A percentile compares a stretch with the other conserved stretches of the same genome.
These are phyloP conservation scores for Aspergillus bertholletiae DNA, from an alignment of 495 filamentous ascomycete species.

Conservation along the genomic window DNA sequence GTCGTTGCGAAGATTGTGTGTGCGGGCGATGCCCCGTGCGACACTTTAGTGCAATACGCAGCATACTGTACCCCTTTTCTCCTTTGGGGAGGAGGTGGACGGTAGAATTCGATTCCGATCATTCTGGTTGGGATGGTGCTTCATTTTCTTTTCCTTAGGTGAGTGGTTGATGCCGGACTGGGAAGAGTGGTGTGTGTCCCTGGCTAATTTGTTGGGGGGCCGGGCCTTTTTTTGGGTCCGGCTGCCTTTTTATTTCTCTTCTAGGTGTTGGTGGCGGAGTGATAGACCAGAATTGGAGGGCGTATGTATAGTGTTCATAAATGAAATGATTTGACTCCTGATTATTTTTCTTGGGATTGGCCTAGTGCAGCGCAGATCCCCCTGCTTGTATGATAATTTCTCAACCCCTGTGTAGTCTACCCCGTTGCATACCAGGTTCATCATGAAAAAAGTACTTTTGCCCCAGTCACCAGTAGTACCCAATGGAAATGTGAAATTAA, in stretches of 20 bases:
- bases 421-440: too few species aligned
- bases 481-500: too few species aligned
- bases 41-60: conserved; percentile 99
- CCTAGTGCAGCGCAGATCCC: too few species aligned
- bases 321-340: too few species aligned
- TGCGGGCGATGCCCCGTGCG: conserved; percentile 35
- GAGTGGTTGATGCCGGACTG: conserved; percentile 36
- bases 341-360: too few species aligned
- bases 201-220: conserved; percentile 38
- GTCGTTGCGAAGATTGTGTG: conserved; percentile 93
- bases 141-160: conserved; percentile 64
- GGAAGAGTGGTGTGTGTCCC: conserved; percentile 28
- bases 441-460: too few species aligned
- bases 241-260: conserved; percentile 1
- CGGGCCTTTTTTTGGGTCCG: conserved; percentile 6
- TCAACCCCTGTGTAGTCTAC: too few species aligned
- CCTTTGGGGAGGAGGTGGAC: conserved; percentile 29
- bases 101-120: conserved; percentile 99
- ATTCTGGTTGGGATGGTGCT: conserved; percentile 85
- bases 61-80: conserved; percentile 57
- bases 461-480: too few species aligned
- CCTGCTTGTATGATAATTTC: too few species aligned
- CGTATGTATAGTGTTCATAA: background rate
- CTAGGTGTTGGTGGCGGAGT: conserved; percentile 7
- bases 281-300: background rate